A percentile compares a stretch with the other conserved stretches of the same genome.
phyloP scores from a whole-genome alignment of 139 green algal genomes.

The Limnomonas spitsbergensis region DNA sequence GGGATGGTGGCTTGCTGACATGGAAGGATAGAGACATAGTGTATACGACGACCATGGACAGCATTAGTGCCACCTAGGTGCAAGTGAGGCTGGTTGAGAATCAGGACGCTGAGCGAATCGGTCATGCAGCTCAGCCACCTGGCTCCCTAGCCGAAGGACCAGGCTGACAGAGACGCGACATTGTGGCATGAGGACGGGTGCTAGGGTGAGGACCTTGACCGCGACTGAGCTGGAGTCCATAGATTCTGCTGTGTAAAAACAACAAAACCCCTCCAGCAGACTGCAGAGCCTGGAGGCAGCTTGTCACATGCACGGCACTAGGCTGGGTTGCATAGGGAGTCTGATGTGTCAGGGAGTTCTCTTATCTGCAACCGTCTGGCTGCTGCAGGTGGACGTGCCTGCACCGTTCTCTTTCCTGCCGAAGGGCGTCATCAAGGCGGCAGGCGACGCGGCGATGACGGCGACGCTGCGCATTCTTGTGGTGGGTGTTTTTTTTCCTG shows the following conservation, averaged over 20 bases:
- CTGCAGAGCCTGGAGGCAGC: background rate
- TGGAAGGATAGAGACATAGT: too few relatives aligned
- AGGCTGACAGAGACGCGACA: too few relatives aligned
- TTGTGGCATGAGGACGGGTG: too few relatives aligned
- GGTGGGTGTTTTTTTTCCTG: background rate
- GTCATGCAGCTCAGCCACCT: too few relatives aligned
- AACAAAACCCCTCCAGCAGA: too few relatives aligned
- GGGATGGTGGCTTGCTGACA: too few relatives aligned
- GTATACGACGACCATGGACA: too few relatives aligned
- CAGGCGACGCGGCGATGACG: conserved; percentile 6
- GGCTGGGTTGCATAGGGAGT: background rate
- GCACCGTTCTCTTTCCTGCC: conserved; percentile 21
- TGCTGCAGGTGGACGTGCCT: conserved; percentile 17
- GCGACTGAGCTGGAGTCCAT: background rate
- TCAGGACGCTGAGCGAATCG: too few relatives aligned
- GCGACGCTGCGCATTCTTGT: conserved; percentile 9
- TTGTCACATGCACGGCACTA: background rate
- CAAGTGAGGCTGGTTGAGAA: too few relatives aligned
- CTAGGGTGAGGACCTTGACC: background rate
- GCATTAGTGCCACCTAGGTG: too few relatives aligned
- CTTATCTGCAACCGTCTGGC: background rate
- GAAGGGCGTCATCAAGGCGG: conserved; percentile 8
- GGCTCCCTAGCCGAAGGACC: too few relatives aligned
- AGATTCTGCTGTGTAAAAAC: background rate
- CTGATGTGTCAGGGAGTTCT: background rate